Base-by-base conservation (phyloP, 495 filamentous ascomycete species). In the Aspergillus sclerotioniger region DNA sequence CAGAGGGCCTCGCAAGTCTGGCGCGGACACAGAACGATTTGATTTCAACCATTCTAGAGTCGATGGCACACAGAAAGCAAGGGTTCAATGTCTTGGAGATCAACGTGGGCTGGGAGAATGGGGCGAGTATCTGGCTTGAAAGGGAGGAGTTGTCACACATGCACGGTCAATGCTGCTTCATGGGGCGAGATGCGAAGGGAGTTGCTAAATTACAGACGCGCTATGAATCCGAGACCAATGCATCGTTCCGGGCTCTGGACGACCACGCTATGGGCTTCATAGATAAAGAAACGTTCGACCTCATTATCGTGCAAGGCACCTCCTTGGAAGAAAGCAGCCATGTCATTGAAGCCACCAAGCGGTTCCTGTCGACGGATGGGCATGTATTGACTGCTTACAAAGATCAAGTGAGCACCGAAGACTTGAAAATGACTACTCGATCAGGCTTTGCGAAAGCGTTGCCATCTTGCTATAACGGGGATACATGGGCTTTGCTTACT, bases 81-180 rank as follows among this genome's bases (percentile, higher is more conserved):
- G 49, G 28, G 4, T 53, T 67, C 49, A 44, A 39, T 13, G 43
- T 72, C 28, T 35, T 72, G 3, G 69, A 72, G 41, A 56, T 72
- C 20, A 64, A 65, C 39, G 51, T 64, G 6, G 63, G 61, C 6
- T 81, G 78, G 0, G 78, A 76, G 0, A 71, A 67, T n/a, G 62
- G 73, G 7, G 80, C 76, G 0, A 67, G 66, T 19, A 32, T 48
- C 0, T 58, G 78, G 28, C 51, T 73, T 1, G 46, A 73, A 17
- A 28, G 67, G 0, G 37, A 39, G 46, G 13, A 37, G 2, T 0
- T 32, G 58, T 0, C 10, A 19, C 39, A 16, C 6, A 10, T 16
- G 2, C 17, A 46, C 6, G 39, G 48, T 35, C 20, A 12, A 21
- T 58, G 46, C 21, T 25, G 55, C 25, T 58, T 7, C 21, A 25